Evolutionary conservation across 2,329 filamentous ascomycete genomes (phyloP).

Genomic region (Aspergillus sp.): DNA sequence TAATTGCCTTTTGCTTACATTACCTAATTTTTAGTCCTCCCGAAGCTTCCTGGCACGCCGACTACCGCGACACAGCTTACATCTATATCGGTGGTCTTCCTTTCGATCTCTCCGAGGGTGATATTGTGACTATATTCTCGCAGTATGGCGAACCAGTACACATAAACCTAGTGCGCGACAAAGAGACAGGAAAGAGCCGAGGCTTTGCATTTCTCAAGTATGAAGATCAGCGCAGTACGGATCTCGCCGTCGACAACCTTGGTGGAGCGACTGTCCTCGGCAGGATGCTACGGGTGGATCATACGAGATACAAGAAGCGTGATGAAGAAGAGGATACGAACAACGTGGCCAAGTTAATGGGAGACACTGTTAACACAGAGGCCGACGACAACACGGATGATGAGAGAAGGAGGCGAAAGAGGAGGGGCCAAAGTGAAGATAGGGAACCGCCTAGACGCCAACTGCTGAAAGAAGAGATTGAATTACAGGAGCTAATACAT

Average conservation of each 20-base stretch:
- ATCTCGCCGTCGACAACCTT: slow-evolving; percentile 93
- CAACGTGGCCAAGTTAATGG: slow-evolving; percentile 50
- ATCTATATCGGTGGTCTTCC: slow-evolving; percentile 94
- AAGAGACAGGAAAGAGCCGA: slow-evolving; percentile 91
- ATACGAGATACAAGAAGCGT: slow-evolving; percentile 84
- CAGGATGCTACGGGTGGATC: slow-evolving; percentile 80
- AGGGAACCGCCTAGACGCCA: slow-evolving; percentile 53
- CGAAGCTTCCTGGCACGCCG: slow-evolving; percentile 91
- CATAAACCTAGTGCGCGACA: slow-evolving; percentile 88
- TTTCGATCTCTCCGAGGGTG: slow-evolving; percentile 90
- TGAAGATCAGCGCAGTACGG: slow-evolving; percentile 93
- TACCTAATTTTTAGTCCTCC: slow-evolving; percentile 60
- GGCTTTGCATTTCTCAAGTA: slow-evolving; percentile 98
- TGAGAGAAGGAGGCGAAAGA: slow-evolving; percentile 34
- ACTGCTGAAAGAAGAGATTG: slow-evolving; percentile 75
- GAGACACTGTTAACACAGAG: slow-evolving; percentile 42
- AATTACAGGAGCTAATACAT: slow-evolving; percentile 70
- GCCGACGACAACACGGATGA: slow-evolving; percentile 38
- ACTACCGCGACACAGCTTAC: slow-evolving; percentile 97
- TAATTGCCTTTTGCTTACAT: slow-evolving; percentile 4
- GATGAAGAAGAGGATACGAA: slow-evolving; percentile 64
- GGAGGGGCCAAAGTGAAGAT: slow-evolving; percentile 41
- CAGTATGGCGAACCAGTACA: slow-evolving; percentile 95
- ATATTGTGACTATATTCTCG: slow-evolving; percentile 93
- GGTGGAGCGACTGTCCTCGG: slow-evolving; percentile 82